These are phyloP conservation scores for Lathyrus tuberosus DNA, from an alignment of 306 rosid genomes.

Conservation along the genomic window DNA sequence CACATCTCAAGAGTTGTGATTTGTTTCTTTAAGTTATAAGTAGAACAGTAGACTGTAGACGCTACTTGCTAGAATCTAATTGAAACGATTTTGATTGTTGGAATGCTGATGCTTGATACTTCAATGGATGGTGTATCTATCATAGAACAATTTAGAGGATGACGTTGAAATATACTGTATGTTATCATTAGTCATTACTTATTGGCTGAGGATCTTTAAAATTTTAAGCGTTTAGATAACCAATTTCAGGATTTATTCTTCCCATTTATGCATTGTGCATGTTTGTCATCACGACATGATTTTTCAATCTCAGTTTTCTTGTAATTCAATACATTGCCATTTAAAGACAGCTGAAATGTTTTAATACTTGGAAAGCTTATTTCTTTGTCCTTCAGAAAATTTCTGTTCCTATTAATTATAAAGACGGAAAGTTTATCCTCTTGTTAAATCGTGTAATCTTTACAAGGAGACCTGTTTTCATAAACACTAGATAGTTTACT, in stretches of 20 bases:
- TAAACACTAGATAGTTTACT: constrained; percentile 27
- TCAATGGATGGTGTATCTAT: constrained; percentile 6
- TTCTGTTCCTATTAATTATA: constrained; percentile 8
- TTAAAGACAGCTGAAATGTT: constrained; percentile 24
- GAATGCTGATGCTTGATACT: constrained; percentile 3
- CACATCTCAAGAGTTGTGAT: constrained; percentile 12
- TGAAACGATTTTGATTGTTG: not conserved
- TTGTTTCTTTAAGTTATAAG: constrained; percentile 18
- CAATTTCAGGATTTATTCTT: not conserved
- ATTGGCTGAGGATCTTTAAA: constrained; percentile 1
- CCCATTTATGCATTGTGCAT: constrained; percentile 13
- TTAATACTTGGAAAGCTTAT: constrained; percentile 21
- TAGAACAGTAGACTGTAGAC: constrained; percentile 1
- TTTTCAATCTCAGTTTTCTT: constrained; percentile 18
- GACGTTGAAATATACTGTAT: not conserved
- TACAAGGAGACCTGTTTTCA: constrained; percentile 7
- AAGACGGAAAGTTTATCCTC: constrained; percentile 9
- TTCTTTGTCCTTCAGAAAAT: constrained; percentile 12
- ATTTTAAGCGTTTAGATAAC: not conserved
- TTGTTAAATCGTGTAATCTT: constrained; percentile 26
- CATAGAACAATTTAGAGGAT: constrained; percentile 15
- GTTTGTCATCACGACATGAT: not conserved
- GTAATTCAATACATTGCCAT: not conserved
- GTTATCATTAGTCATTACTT: constrained; percentile 1
- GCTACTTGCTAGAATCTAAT: constrained; percentile 2